Evolutionary conservation across 257 asterid species (phyloP), one percentile per base, ranked within the genome.

Genomic region (Scutellaria minor): DNA sequence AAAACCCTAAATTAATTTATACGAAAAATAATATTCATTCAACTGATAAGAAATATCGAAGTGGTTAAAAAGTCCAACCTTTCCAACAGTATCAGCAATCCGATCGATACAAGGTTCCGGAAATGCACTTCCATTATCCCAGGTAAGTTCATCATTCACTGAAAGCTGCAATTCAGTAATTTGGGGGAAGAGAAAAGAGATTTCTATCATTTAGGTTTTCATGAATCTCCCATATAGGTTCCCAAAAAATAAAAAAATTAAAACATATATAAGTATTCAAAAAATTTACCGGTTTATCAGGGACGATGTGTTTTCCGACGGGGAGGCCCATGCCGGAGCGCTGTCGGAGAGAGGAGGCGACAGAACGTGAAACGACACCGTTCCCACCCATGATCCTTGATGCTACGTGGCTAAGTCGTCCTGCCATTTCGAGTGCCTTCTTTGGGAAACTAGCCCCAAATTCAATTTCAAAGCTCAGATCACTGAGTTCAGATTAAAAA

Each of bases 311-410:
- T 78, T 88, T 89, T 37, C 98, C 97, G 66, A 89, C 97, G 54
- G 96, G 96, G 63, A 91, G 94, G 31, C 98, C 96, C 98, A 93
- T 91, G 68, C 97, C 97, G 77, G 98, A 75, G 44, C 96, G 93
- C 53, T 77, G 89, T 12, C 98, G 96, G 70, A 93, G 85, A 42
- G 98, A 91, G 39, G 92, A 79, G 45, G 88, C 81, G 52, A 81
- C 83, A 70, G 98, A 86, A 64, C 94, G 94, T 6, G 91, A 68
- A 22, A 88, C 94, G 13, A 85, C 85, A 64, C 90, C 90, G 81
- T 82, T 89, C 14, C 92, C 96, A 53, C 96, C 97, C 96, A 93
- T 81, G 78, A 93, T 89, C 47, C 84, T 89, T 40, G 96, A 89
- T 47, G 96, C 96, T 14, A 83, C 89, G 74, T 85, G 84, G 82